Conservation (phyloP, 768 basidiomycete genomes). For the Ephemerocybe angulata region DNA sequence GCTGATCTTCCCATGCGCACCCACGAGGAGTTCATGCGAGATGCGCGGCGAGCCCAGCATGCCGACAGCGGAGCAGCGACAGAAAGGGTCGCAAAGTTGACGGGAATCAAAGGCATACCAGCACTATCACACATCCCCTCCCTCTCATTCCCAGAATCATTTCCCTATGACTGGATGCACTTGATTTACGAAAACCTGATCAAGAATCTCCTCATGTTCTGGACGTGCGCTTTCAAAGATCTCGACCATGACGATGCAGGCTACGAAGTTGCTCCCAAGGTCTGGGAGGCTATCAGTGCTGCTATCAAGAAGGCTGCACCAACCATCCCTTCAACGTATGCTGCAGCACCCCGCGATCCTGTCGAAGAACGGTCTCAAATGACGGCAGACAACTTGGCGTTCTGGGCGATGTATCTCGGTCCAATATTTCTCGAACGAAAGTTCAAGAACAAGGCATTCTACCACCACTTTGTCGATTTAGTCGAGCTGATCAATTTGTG, state of each 20-base stretch:
- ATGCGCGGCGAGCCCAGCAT: conserved; percentile 21
- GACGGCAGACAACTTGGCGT: conserved; percentile 13
- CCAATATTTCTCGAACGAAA: conserved; percentile 8
- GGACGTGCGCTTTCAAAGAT: conserved; percentile 31
- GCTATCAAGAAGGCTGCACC: conserved; percentile 28
- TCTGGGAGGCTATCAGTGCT: conserved; percentile 40
- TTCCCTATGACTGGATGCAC: conserved; percentile 51
- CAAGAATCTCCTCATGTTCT: conserved; percentile 35
- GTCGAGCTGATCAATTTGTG: conserved; percentile 26
- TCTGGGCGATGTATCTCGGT: conserved; percentile 11
- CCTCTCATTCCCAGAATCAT: conserved; percentile 34
- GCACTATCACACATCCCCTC: conserved; percentile 28
- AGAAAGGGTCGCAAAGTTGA: conserved; percentile 23
- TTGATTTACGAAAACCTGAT: conserved; percentile 43
- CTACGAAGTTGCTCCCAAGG: conserved; percentile 24
- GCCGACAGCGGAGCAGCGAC: conserved; percentile 18
- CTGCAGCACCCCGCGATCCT: conserved; percentile 28
- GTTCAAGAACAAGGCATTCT: conserved; percentile 25
- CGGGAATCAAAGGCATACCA: conserved; percentile 33
- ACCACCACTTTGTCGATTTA: conserved; percentile 32
- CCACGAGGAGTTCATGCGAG: conserved; percentile 25
- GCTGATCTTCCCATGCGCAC: conserved; percentile 30
- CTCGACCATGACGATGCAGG: conserved; percentile 27
- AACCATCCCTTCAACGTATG: conserved; percentile 38
- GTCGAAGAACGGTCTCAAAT: background rate